Evolutionary conservation across 2,329 filamentous ascomycete genomes (phyloP).

Genomic region (Fonsecaea nubica): DNA sequence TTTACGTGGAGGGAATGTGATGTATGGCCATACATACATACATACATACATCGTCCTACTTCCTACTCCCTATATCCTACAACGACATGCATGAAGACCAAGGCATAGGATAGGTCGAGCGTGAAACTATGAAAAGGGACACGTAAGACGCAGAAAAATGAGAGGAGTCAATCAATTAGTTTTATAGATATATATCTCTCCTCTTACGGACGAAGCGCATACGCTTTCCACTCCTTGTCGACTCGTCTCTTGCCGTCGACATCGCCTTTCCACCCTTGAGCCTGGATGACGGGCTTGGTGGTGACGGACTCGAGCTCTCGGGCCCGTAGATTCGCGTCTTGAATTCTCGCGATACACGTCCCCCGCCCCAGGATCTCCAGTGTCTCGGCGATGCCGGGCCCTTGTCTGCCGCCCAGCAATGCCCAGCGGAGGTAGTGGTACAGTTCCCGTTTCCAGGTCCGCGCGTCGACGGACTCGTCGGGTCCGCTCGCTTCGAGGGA

Average conservation of each 20-base stretch:
- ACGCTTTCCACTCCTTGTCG: conserved; percentile 33
- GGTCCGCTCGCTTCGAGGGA: conserved; percentile 20
- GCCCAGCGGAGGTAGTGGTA: conserved; percentile 65
- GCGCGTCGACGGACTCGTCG: conserved; percentile 14
- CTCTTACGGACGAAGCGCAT: conserved; percentile 20
- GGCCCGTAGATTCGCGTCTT: conserved; percentile 46
- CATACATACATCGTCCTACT: too few species aligned
- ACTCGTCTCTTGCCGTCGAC: conserved; percentile 35
- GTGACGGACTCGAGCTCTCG: conserved; percentile 25
- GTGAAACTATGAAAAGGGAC: too few species aligned
- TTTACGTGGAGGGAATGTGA: too few species aligned
- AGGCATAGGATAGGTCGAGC: too few species aligned
- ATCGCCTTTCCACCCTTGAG: conserved; percentile 26
- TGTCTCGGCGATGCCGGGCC: conserved; percentile 60
- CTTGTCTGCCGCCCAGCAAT: conserved; percentile 59
- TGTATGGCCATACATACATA: too few species aligned
- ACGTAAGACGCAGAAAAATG: not conserved
- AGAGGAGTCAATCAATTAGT: not conserved
- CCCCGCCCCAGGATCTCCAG: conserved; percentile 63
- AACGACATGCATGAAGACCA: too few species aligned
- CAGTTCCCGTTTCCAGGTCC: conserved; percentile 51
- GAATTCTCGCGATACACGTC: conserved; percentile 56
- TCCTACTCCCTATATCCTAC: too few species aligned
- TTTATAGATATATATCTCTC: not conserved
- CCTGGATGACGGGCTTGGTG: conserved; percentile 21